These are phyloP conservation scores for Pseudogymnoascus sp. DNA, from an alignment of 2,329 filamentous ascomycete species.

Conservation along the genomic window DNA sequence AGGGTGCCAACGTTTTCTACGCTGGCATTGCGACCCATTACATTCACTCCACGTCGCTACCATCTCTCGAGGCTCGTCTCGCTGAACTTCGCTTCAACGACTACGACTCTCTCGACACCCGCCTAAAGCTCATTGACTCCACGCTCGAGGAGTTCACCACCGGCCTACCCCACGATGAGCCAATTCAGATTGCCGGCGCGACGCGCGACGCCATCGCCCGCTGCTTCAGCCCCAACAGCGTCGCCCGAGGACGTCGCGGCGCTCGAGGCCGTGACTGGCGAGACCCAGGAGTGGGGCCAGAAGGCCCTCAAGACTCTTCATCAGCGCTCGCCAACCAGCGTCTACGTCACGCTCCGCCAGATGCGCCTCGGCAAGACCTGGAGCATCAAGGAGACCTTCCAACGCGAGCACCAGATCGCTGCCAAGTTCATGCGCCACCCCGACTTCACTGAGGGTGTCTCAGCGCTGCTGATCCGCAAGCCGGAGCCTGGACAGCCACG, in stretches of 20 bases:
- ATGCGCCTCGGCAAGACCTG: conserved; percentile 70
- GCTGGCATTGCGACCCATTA: conserved; percentile 93
- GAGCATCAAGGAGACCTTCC: conserved; percentile 79
- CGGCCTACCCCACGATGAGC: conserved; percentile 70
- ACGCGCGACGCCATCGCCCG: conserved; percentile 78
- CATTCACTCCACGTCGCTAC: conserved; percentile 81
- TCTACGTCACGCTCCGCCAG: conserved; percentile 78
- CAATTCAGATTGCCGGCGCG: conserved; percentile 59
- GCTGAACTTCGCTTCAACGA: conserved; percentile 87
- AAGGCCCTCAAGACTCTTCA: conserved; percentile 70
- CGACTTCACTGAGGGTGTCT: conserved; percentile 91
- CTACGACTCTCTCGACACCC: conserved; percentile 54
- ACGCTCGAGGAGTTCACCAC: conserved; percentile 91
- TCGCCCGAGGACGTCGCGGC: conserved; percentile 66
- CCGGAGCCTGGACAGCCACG: conserved; percentile 39
- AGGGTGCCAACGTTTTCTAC: conserved; percentile 81
- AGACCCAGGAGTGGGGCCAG: conserved; percentile 65
- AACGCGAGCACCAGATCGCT: conserved; percentile 78
- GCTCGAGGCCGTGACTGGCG: conserved; percentile 30
- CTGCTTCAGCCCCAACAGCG: conserved; percentile 62
- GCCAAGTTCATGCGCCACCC: conserved; percentile 81
- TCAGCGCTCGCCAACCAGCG: conserved; percentile 74
- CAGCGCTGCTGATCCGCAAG: conserved; percentile 69
- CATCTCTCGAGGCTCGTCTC: conserved; percentile 74
- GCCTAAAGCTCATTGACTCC: conserved; percentile 68